Evolutionary conservation across 2,329 filamentous ascomycete species (phyloP).

Genomic region (Aspergillus pseudonomiae): DNA sequence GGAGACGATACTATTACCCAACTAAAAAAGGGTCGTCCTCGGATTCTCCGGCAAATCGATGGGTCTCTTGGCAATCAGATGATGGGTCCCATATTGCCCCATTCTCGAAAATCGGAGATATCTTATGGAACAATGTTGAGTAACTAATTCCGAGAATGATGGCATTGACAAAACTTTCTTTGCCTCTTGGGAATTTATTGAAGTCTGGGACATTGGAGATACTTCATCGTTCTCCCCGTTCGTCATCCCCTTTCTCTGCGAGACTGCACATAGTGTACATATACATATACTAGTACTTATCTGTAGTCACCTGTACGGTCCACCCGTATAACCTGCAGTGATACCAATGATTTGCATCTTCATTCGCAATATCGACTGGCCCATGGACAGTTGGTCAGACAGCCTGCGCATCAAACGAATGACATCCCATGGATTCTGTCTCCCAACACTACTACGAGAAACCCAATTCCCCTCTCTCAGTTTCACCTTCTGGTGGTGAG

Average conservation of each 20-base stretch:
- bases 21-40: slow-evolving; percentile 9
- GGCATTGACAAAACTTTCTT: slow-evolving; percentile 1
- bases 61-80: slow-evolving; percentile 25
- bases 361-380: neutral
- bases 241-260: neutral
- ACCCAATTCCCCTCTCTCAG: neutral
- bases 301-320: too few species aligned
- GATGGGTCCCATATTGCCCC: slow-evolving; percentile 12
- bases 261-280: neutral
- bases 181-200: neutral
- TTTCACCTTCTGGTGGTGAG: neutral
- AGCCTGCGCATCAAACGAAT: neutral
- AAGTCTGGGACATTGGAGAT: neutral
- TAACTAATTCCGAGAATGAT: slow-evolving; percentile 1
- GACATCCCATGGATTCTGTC: neutral
- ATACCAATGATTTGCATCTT: neutral
- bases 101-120: slow-evolving; percentile 5
- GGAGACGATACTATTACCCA: neutral
- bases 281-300: neutral
- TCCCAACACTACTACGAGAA: neutral
- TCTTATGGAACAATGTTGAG: slow-evolving; percentile 2
- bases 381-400: neutral
- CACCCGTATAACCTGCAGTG: neutral
- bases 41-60: slow-evolving; percentile 24
- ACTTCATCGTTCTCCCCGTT: too few species aligned